Percentiles rank a stretch among this genome's conserved stretches.
Evolutionary conservation across 2,329 filamentous ascomycete species (phyloP).

Genomic region (Stachybotrys echinatus): DNA sequence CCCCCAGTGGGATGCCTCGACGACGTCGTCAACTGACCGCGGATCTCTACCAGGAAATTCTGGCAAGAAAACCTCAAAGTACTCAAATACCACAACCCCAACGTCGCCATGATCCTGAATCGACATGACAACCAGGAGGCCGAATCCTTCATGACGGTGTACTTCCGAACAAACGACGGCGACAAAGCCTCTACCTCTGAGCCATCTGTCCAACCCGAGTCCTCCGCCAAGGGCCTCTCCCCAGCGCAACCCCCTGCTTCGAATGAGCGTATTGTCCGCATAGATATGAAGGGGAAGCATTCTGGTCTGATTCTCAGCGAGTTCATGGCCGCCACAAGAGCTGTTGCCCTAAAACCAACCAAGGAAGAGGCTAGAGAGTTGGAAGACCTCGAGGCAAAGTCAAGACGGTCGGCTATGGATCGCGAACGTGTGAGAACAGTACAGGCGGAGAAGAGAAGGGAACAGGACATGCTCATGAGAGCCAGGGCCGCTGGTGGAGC

Average conservation of each 20-base stretch:
- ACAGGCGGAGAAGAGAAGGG: slow-evolving; percentile 53
- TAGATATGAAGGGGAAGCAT: slow-evolving; percentile 60
- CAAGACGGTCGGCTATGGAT: slow-evolving; percentile 47
- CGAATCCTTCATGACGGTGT: slow-evolving; percentile 60
- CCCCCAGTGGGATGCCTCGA: neutral
- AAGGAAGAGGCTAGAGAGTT: slow-evolving; percentile 55
- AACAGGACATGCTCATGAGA: slow-evolving; percentile 46
- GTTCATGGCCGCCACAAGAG: slow-evolving; percentile 59
- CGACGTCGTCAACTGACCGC: slow-evolving; percentile 3
- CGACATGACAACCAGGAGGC: slow-evolving; percentile 53
- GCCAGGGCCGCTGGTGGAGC: slow-evolving; percentile 29
- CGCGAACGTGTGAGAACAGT: slow-evolving; percentile 46
- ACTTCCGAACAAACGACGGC: slow-evolving; percentile 41
- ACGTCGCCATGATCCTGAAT: slow-evolving; percentile 75
- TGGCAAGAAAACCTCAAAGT: slow-evolving; percentile 78
- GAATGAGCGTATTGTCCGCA: slow-evolving; percentile 45
- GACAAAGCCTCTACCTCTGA: slow-evolving; percentile 19
- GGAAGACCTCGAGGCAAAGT: slow-evolving; percentile 49
- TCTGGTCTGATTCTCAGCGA: slow-evolving; percentile 58
- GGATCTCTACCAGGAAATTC: slow-evolving; percentile 65
- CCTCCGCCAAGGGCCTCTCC: slow-evolving; percentile 41
- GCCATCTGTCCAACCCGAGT: slow-evolving; percentile 30
- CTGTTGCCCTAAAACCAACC: slow-evolving; percentile 49
- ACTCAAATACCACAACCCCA: slow-evolving; percentile 91
- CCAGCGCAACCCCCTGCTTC: slow-evolving; percentile 42